Percentiles rank a stretch among this genome's conserved stretches.
Conservation (phyloP, 148 eudicot genomes). For the Fagopyrum esculentum region DNA sequence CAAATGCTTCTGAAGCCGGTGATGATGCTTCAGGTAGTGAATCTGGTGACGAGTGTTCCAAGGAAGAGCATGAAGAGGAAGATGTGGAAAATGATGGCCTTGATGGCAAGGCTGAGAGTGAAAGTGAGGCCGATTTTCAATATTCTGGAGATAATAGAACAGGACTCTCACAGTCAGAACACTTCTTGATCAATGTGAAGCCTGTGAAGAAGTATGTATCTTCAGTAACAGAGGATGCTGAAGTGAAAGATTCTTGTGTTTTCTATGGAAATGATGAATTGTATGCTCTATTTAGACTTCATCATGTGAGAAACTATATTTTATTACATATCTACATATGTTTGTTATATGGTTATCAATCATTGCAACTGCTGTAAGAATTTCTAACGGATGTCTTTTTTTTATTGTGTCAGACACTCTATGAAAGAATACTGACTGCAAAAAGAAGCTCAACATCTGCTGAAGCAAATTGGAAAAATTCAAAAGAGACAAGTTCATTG, state of each 20-base stretch:
- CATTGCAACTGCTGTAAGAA: neutral
- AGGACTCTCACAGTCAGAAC: constrained; percentile 39
- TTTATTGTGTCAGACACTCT: constrained; percentile 41
- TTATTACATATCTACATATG: neutral
- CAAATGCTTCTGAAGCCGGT: constrained; percentile 63
- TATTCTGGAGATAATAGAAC: constrained; percentile 42
- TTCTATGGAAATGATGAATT: constrained; percentile 81
- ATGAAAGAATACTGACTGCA: constrained; percentile 73
- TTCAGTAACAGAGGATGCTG: constrained; percentile 28
- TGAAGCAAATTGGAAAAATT: constrained; percentile 52
- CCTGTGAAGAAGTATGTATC: constrained; percentile 64
- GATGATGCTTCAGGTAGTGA: constrained; percentile 76
- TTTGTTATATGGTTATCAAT: neutral
- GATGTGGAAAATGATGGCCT: constrained; percentile 59
- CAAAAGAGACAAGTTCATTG: constrained; percentile 43
- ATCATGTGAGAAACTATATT: constrained; percentile 42
- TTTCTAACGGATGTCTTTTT: neutral
- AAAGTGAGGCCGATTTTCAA: constrained; percentile 69
- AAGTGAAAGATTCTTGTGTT: constrained; percentile 39
- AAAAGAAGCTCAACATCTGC: constrained; percentile 45
- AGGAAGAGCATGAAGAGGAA: constrained; percentile 71
- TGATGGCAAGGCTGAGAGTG: constrained; percentile 84
- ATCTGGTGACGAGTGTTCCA: constrained; percentile 78
- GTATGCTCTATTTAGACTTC: constrained; percentile 79
- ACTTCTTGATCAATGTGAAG: constrained; percentile 37